These are phyloP conservation scores for Buxus sempervirens DNA, from an alignment of 164 flowering plant genomes.

Conservation along the genomic window DNA sequence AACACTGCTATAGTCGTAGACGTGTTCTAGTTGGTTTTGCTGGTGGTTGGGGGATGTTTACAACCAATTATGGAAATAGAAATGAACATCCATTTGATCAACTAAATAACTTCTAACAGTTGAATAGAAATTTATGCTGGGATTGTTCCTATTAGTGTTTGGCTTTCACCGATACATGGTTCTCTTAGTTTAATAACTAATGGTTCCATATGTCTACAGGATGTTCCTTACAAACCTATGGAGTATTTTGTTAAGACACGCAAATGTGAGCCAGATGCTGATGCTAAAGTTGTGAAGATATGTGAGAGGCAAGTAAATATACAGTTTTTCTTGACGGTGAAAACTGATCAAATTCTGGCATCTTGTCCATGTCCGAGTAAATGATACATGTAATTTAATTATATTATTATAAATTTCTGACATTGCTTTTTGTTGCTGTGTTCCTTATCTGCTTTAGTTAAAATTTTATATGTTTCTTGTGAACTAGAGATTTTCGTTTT, in stretches of 20 bases:
- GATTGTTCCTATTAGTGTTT: too few species aligned
- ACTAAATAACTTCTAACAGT: not conserved
- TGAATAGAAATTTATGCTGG: not conserved
- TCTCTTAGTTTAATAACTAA: not conserved
- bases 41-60: not conserved
- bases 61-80: too few species aligned
- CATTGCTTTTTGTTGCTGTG: not conserved
- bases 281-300: constrained; percentile 54
- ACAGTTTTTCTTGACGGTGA: not conserved
- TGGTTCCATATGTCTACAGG: constrained; percentile 35
- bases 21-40: not conserved
- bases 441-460: not conserved
- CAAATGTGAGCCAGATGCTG: constrained; percentile 83
- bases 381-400: too few species aligned
- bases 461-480: too few species aligned
- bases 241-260: constrained; percentile 70
- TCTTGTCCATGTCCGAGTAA: too few species aligned
- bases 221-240: constrained; percentile 80
- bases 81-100: not conserved
- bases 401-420: too few species aligned
- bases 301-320: constrained; percentile 69
- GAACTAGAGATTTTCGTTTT: too few species aligned
- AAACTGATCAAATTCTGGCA: too few species aligned
- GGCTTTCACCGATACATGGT: not conserved
- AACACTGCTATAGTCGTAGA: not conserved